Percentiles rank a stretch among this genome's conserved stretches.
These are phyloP conservation scores for Chlorencoelia australis DNA, from an alignment of 2,329 filamentous ascomycete species.

Conservation along the genomic window DNA sequence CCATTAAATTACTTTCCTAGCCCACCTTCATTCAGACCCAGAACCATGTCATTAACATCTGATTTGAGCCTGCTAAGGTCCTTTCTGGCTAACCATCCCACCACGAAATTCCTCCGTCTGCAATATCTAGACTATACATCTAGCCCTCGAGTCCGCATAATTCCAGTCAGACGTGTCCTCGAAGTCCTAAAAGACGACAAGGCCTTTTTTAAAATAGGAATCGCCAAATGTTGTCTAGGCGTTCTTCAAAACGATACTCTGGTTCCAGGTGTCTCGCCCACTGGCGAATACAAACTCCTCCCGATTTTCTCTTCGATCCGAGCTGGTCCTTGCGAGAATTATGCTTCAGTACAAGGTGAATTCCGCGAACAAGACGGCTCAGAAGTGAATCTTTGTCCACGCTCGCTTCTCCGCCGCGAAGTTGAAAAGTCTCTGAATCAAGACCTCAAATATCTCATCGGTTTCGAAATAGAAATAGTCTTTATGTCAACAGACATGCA, in stretches of 20 bases:
- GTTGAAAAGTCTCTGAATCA: slow-evolving; percentile 41
- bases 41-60: too few relatives aligned
- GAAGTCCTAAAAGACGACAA: slow-evolving; percentile 32
- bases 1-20: slow-evolving; percentile 22
- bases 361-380: slow-evolving; percentile 50
- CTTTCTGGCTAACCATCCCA: slow-evolving; percentile 40
- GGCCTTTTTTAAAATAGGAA: slow-evolving; percentile 35
- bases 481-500: slow-evolving; percentile 43
- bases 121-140: slow-evolving; percentile 75
- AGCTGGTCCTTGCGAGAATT: slow-evolving; percentile 45
- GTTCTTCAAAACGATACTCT: slow-evolving; percentile 57
- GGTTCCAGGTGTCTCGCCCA: slow-evolving; percentile 42
- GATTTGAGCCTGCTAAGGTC: slow-evolving; percentile 19
- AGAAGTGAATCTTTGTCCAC: slow-evolving; percentile 49
- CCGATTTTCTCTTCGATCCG: slow-evolving; percentile 57
- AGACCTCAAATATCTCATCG: slow-evolving; percentile 52
- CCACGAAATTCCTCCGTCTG: slow-evolving; percentile 57
- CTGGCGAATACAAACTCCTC: slow-evolving; percentile 58
- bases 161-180: slow-evolving; percentile 51
- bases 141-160: slow-evolving; percentile 52
- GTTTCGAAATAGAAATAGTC: slow-evolving; percentile 75
- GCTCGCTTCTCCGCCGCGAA: slow-evolving; percentile 48
- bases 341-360: slow-evolving; percentile 57
- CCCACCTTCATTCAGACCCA: slow-evolving; percentile 17
- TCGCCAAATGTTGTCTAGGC: slow-evolving; percentile 54